Evolutionary conservation across 2,329 filamentous ascomycete species (phyloP).

Genomic region (Aspergillus brasiliensis): DNA sequence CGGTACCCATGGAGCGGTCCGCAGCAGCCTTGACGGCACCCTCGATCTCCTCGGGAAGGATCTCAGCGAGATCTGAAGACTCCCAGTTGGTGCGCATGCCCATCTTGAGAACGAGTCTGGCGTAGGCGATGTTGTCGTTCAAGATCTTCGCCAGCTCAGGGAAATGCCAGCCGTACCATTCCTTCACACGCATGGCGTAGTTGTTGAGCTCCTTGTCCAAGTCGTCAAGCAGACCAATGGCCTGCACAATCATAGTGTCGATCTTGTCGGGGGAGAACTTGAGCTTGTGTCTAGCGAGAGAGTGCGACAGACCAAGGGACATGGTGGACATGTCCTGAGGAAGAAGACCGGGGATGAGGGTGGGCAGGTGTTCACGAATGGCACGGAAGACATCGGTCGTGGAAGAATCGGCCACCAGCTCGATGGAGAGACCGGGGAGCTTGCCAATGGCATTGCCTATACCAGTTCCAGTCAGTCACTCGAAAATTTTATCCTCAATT

Average conservation of each 20-base stretch:
- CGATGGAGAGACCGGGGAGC: constrained; percentile 82
- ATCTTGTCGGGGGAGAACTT: constrained; percentile 99
- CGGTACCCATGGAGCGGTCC: constrained; percentile 97
- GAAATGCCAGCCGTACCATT: constrained; percentile 99
- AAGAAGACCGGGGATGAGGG: constrained; percentile 84
- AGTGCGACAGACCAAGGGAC: constrained; percentile 94
- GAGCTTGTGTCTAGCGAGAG: constrained; percentile 93
- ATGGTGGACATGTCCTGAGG: constrained; percentile 89
- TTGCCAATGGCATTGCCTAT: constrained; percentile 83
- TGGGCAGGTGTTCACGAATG: constrained; percentile 86
- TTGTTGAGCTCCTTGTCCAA: constrained; percentile 98
- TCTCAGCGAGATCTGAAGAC: constrained; percentile 77
- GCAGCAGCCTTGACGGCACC: constrained; percentile 87
- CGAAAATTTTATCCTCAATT: neutral
- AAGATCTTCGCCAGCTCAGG: constrained; percentile 96
- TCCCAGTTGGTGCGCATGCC: constrained; percentile 83
- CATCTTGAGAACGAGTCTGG: constrained; percentile 82
- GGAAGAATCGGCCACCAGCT: constrained; percentile 76
- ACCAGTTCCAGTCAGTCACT: constrained; percentile 18
- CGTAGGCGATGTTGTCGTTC: constrained; percentile 95
- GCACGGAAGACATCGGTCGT: constrained; percentile 91
- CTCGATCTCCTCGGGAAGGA: constrained; percentile 95
- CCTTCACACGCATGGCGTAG: constrained; percentile 98
- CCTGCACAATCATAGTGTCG: constrained; percentile 99
- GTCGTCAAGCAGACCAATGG: constrained; percentile 89